Evolutionary conservation across 2,329 filamentous ascomycete genomes (phyloP), one percentile per base, ranked within the genome.

Genomic region (Aspergillus sp.): DNA sequence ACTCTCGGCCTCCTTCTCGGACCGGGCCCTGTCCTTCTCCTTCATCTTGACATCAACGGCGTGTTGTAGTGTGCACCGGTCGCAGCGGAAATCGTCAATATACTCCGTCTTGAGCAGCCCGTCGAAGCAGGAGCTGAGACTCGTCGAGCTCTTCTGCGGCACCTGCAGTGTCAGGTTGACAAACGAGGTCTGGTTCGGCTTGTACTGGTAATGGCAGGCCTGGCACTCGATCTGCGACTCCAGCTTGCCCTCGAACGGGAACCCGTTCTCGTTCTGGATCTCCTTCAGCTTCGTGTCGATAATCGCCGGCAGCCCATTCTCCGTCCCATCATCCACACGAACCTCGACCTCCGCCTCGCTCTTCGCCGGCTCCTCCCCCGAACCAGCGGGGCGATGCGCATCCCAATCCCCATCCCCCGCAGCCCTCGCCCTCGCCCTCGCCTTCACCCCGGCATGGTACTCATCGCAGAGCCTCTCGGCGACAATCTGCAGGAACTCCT

Each of bases 31-130:
- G 20, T 65, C 59, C 20, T 80, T 54, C 41, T 86, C 77, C 5
- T 68, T 63, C 40, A 75, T 66, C 42, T 85, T 74, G 31, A 71
- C 60, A 17, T 77, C 67, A 33, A 84, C 64, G 3, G 86, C 86
- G 56, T 94, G 82, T 26, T 84, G 62, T n/a, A 98, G 69, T 14
- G 86, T 78, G 53, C 91, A 98, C 61, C 79, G 83, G 49, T 95
- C 91, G 63, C 91, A 98, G 47, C 84, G 88, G 68, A 93, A 98
- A 55, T 94, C 91, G 42, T 96, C 89, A 44, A 98, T 95, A 55
- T 86, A 82, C 58, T 98, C 91, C 0, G 85, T 86, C 61, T 94
- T 94, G 45, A 98, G 80, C 60, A 95, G 80, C 25, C 83, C 83
- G 50, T 98, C 91, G 48, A 98, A 91, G 58, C 91, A 98, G 6